Base-by-base conservation (phyloP, 805 yeast species). In the Hanseniaspora guilliermondii region DNA sequence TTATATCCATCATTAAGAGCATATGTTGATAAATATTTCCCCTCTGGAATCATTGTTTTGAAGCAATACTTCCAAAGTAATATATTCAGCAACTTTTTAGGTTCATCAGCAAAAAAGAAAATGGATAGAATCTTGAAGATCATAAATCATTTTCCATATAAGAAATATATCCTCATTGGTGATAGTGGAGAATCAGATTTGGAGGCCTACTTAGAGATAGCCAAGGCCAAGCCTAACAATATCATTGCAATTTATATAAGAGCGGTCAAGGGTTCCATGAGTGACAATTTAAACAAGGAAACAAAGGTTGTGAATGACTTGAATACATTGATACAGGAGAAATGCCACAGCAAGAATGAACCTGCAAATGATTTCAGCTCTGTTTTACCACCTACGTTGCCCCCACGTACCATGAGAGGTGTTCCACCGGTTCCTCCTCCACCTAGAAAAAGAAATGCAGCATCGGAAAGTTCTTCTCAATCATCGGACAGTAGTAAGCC, bases 151-250 rank as follows among this genome's bases (percentile, higher is more conserved):
- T 91, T 87, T 64, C 87, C 94, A 0, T 57, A 77, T 0, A 80
- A 89, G 59, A 81, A 77, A 61, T 91, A 93, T 64, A 75, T 93
- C 24, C 70, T 95, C 49, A 76, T 93, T 16, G 99, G 99, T 33
- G 99, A 93, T 65, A 83, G 96, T 2, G 97, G 97, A 1, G 98
- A 93, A 64, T 83, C 83, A 59, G 99, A 93, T 69, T 70, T 91
- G 42, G 98, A 94, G 63, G 95, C 97, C 0, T 93, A 93, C 65
- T 74, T 79, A 6, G 82, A 82, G 27, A 69, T 88, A 35, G 85
- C 94, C 0, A 68, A 71, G 39, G 59, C 64, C 33, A 78, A 70
- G 61, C 95, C 96, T 0, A 68, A 72, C 4, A 83, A 79, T 58
- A 73, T 93, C 0, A 58, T 76, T 22, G 94, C 84, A 0, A 86